phyloP scores from a whole-genome alignment of 1,284 basidiomycete genomes.

The Cystobasidium sp. region DNA sequence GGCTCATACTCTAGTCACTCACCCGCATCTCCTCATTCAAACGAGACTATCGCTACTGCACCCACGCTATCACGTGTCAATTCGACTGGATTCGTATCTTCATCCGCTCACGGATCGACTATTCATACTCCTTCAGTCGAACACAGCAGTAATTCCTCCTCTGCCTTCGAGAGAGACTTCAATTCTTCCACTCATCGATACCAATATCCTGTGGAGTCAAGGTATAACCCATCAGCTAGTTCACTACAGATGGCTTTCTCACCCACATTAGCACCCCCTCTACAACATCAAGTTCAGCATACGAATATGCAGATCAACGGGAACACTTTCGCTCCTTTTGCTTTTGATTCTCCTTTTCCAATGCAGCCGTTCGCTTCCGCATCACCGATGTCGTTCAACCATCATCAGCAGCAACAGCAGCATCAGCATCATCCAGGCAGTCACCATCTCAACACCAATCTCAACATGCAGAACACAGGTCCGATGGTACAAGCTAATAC shows the following conservation, averaged over 20 bases:
- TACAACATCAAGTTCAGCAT: background rate
- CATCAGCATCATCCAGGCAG: background rate
- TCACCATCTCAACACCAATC: background rate
- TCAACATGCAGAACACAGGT: background rate
- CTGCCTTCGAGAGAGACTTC: slow-evolving; percentile 2
- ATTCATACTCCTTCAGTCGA: background rate
- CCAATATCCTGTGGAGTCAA: background rate
- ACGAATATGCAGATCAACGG: slow-evolving; percentile 9
- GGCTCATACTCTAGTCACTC: background rate
- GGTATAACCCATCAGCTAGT: background rate
- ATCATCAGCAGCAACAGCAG: background rate
- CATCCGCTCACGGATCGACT: background rate
- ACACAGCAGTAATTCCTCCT: slow-evolving; percentile 4
- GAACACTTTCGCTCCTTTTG: slow-evolving; percentile 26
- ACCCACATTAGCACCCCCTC: slow-evolving; percentile 18
- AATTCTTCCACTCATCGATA: background rate
- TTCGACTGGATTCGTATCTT: background rate
- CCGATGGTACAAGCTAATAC: slow-evolving; percentile 3
- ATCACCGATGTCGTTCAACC: background rate
- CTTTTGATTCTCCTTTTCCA: slow-evolving; percentile 32
- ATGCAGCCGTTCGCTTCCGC: slow-evolving; percentile 11
- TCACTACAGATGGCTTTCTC: slow-evolving; percentile 2
- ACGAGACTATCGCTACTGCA: slow-evolving; percentile 1
- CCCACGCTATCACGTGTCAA: background rate
- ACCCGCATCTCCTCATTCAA: background rate